These are phyloP conservation scores for Periglandula ipomoeae DNA, from an alignment of 2,329 filamentous ascomycete species.

Conservation along the genomic window DNA sequence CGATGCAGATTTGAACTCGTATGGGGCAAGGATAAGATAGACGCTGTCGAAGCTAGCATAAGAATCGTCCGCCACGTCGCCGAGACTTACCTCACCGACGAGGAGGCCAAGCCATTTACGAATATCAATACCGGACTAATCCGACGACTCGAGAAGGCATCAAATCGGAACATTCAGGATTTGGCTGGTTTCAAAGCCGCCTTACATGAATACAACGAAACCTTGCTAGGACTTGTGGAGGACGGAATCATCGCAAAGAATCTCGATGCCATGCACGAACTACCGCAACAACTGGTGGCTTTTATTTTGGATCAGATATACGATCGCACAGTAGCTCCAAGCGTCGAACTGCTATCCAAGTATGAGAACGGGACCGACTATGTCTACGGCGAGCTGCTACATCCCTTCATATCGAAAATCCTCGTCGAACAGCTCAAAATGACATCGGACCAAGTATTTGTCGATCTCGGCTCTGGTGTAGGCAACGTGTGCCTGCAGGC, in stretches of 20 bases:
- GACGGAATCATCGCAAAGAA: constrained; percentile 65
- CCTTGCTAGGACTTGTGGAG: constrained; percentile 54
- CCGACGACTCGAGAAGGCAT: constrained; percentile 67
- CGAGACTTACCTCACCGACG: constrained; percentile 67
- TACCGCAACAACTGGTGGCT: constrained; percentile 65
- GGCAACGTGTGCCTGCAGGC: constrained; percentile 94
- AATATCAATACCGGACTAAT: constrained; percentile 66
- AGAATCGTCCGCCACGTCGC: constrained; percentile 60
- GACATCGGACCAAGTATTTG: constrained; percentile 76
- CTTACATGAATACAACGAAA: constrained; percentile 68
- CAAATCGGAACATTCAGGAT: constrained; percentile 55
- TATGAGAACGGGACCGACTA: constrained; percentile 90
- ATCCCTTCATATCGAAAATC: constrained; percentile 74
- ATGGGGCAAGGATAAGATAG: constrained; percentile 68
- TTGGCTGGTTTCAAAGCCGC: constrained; percentile 62
- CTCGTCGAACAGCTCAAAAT: constrained; percentile 67
- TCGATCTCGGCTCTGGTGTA: constrained; percentile 91
- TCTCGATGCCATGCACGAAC: constrained; percentile 56
- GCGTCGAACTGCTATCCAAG: constrained; percentile 71
- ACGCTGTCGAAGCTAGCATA: constrained; percentile 66
- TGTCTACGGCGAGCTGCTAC: constrained; percentile 86
- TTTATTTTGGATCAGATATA: constrained; percentile 84
- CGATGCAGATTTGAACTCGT: constrained; percentile 50
- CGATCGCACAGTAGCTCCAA: constrained; percentile 82
- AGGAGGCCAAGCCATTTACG: constrained; percentile 57